phyloP scores from a whole-genome alignment of 805 yeast species.

The Starmerella vaccinii region DNA sequence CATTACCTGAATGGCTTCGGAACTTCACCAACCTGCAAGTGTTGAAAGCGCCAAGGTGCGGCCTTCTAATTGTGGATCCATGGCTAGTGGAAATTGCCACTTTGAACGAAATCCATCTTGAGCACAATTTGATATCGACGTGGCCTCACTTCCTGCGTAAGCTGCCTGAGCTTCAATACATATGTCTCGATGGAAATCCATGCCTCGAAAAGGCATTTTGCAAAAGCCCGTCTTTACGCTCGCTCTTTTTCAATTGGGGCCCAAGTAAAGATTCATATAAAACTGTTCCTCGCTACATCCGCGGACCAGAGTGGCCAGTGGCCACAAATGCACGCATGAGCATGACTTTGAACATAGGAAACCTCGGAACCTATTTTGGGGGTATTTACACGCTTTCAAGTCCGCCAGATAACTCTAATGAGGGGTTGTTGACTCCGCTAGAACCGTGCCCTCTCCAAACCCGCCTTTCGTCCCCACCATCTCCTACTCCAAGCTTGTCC shows the following conservation, averaged over 20 bases:
- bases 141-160: slow-evolving; percentile 20
- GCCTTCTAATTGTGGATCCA: slow-evolving; percentile 12
- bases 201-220: slow-evolving; percentile 16
- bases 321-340: slow-evolving; percentile 12
- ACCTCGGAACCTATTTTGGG: slow-evolving; percentile 18
- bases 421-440: slow-evolving; percentile 15
- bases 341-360: background rate
- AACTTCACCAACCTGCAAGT: slow-evolving; percentile 6
- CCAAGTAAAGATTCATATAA: background rate
- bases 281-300: slow-evolving; percentile 7
- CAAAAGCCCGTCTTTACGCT: slow-evolving; percentile 20
- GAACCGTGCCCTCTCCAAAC: slow-evolving; percentile 12
- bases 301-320: slow-evolving; percentile 20
- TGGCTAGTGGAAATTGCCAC: slow-evolving; percentile 11
- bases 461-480: background rate
- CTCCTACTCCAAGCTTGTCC: background rate
- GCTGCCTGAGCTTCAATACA: slow-evolving; percentile 1
- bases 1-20: slow-evolving; percentile 17
- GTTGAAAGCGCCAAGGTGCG: slow-evolving; percentile 10
- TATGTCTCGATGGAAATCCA: slow-evolving; percentile 17
- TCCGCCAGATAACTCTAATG: slow-evolving; percentile 7
- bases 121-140: slow-evolving; percentile 17
- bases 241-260: slow-evolving; percentile 8
- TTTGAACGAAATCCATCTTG: slow-evolving; percentile 9
- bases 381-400: slow-evolving; percentile 16